Percentiles rank a stretch among this genome's conserved stretches.
Evolutionary conservation across 768 basidiomycete genomes (phyloP).

Genomic region (Hirschioporus abietinus): DNA sequence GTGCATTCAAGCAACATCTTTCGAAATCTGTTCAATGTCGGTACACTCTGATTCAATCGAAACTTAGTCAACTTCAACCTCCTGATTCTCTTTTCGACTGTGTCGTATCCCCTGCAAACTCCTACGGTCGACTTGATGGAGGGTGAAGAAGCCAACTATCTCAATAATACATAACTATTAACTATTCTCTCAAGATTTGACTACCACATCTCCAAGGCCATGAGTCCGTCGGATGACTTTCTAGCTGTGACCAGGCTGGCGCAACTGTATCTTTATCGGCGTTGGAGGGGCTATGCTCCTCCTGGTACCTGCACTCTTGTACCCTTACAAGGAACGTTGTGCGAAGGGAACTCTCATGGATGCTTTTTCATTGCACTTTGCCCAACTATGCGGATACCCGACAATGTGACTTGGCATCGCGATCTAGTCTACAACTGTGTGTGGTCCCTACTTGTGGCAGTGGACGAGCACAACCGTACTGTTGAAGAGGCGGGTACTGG

Average conservation of each 20-base stretch:
- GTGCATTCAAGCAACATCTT: neutral
- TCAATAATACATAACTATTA: neutral
- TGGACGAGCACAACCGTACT: slow-evolving; percentile 11
- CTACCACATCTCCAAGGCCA: slow-evolving; percentile 15
- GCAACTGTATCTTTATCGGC: slow-evolving; percentile 16
- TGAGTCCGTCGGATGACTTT: slow-evolving; percentile 14
- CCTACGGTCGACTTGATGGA: slow-evolving; percentile 25
- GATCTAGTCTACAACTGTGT: slow-evolving; percentile 30
- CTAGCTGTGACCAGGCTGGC: slow-evolving; percentile 17
- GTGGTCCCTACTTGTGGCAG: slow-evolving; percentile 25
- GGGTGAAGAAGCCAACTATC: slow-evolving; percentile 14
- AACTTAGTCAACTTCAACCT: neutral
- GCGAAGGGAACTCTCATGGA: slow-evolving; percentile 5
- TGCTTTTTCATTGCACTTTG: slow-evolving; percentile 22
- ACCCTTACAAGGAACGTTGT: slow-evolving; percentile 9
- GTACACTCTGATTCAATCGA: neutral
- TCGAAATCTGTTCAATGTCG: neutral
- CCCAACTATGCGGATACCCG: slow-evolving; percentile 29
- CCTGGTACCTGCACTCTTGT: slow-evolving; percentile 22
- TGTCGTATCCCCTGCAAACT: slow-evolving; percentile 25
- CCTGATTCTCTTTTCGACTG: slow-evolving; percentile 15
- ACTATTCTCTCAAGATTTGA: slow-evolving; percentile 14
- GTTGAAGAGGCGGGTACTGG: slow-evolving; percentile 3
- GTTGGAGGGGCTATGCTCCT: slow-evolving; percentile 18
- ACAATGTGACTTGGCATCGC: slow-evolving; percentile 23